Evolutionary conservation across 2,329 filamentous ascomycete species (phyloP), one percentile per base, ranked within the genome.

Genomic region (Dissoconium aciculare): DNA sequence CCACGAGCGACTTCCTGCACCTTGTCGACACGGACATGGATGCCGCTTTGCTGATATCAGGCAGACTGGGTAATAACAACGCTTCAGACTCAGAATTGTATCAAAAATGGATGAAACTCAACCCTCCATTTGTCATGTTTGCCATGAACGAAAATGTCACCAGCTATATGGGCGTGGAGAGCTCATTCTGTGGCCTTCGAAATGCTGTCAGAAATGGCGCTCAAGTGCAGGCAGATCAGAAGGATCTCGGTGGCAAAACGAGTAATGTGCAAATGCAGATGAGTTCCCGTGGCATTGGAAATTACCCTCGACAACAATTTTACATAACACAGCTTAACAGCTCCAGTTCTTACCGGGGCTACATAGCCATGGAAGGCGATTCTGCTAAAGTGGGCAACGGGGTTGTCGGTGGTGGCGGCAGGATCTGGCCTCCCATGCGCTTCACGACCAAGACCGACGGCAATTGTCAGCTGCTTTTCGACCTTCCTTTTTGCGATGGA

Each of bases 401-500:
- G 9, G 62, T 66, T 3, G 62, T 74, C 10, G 73, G 74, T 11
- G 77, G 76, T n/a, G 83, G 85, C 17, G 81, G 82, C 5, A 67
- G 67, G 31, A 74, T 94, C 15, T 92, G 78, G 59, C 11, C 36
- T 28, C 60, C 69, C 11, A 78, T 78, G 30, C 65, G 63, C n/a
- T 92, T 92, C 54, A 64, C 62, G 5, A 94, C 87, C 5, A 83
- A 85, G 51, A 63, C 71, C 72, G 81, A 79, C 35, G 69, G 73
- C 36, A 92, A 85, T 48, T 98, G 89, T 54, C 77, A 78, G 36
- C 67, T 98, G 24, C 66, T 95, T 27, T 85, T 76, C 53, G 76
- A 91, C 49, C 71, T 98, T n/a, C 64, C 74, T 0, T 91, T 95
- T 54, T 98, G 89, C 59, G 69, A 77, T 43, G 73, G 87, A 45